Evolutionary conservation across 306 rosid species (phyloP), one percentile per base, ranked within the genome.

Genomic region (Prunus padus): DNA sequence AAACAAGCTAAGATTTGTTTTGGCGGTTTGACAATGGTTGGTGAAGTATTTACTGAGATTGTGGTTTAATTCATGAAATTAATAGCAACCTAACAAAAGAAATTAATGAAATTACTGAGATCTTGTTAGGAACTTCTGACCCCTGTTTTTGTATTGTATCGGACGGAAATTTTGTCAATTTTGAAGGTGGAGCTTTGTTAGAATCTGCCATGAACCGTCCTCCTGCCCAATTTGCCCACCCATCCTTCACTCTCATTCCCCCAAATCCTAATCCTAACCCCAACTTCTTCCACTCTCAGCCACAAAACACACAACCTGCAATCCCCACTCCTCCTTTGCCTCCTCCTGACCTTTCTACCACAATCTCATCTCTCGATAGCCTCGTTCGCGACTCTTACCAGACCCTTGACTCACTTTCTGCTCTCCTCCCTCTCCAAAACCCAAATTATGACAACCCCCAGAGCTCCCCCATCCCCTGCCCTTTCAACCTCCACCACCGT

Each of bases 401-500:
- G 7, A 81, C 86, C 18, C 79, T 81, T 11, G 76, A 23, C 1
- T 83, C 89, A 26, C 83, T 89, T 23, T 77, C 82, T 22, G 0
- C 78, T 42, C 89, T 88, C 68, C 67, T 67, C 15, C 87, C 89
- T 68, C 19, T 61, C 77, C 49, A 31, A 25, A 80, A 44, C 77
- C 87, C 76, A 78, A 56, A 76, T 73, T 22, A 11, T 69, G 4
- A 73, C 71, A 3, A 54, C 26, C 23, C 45, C 26, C 49, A 44
- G 25, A 31, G 14, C 74, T 22, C 33, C 69, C 79, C 83, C 61
- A 14, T 88, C 16, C 74, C 76, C 49, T 90, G 96, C 81, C 87
- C 83, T 31, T 84, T 90, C 73, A 77, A 90, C 65, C 83, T 72
- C 3, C 80, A 84, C 71, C 98, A 94, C 82, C 85, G 80, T 12